Evolutionary conservation across 768 basidiomycete genomes (phyloP), one percentile per base, ranked within the genome.

Genomic region (Psilocybe azurescens): DNA sequence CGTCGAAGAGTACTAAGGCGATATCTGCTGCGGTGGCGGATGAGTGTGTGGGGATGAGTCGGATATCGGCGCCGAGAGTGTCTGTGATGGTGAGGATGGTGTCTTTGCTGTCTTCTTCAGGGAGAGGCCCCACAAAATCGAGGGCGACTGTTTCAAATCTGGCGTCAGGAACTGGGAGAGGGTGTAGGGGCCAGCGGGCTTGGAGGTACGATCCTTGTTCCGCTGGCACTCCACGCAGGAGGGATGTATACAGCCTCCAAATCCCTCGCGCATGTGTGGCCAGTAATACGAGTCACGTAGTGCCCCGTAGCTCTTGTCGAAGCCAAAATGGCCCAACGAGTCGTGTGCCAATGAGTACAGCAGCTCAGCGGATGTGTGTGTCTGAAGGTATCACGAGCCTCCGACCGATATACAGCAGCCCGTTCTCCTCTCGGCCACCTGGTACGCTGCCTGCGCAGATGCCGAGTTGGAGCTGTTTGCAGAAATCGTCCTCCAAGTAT

Each of bases 181-280:
- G 69, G 48, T 73, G 69, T 6, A 76, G 63, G 81, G 73, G n/a
- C 81, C 79, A 2, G 69, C 24, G 0, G 70, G 69, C 13, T 66
- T 66, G 0, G 65, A 56, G 0, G 75, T 78, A 0, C 61, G 53
- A 0, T 66, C 60, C 59, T 84, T 83, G 67, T 81, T 77, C 0
- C 73, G 55, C 53, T 79, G 77, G 49, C 82, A 85, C 0, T 73
- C 70, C 0, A 53, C 20, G 53, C 76, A 78, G 0, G 65, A 0
- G 74, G 74, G 0, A 82, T 71, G 59, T 82, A 82, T 1, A 68
- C 60, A 0, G 50, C 9, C 46, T 76, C 75, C 0, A 80, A 64
- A 28, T 75, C 65, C 4, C 53, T n/a, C 32, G 54, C 74, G 66
- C 78, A 81, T 79, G 47, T 77, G 71, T 41, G 74, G 73, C 75